These are phyloP conservation scores for Nicotiana rustica DNA, from an alignment of 305 asterid genomes.

Conservation along the genomic window DNA sequence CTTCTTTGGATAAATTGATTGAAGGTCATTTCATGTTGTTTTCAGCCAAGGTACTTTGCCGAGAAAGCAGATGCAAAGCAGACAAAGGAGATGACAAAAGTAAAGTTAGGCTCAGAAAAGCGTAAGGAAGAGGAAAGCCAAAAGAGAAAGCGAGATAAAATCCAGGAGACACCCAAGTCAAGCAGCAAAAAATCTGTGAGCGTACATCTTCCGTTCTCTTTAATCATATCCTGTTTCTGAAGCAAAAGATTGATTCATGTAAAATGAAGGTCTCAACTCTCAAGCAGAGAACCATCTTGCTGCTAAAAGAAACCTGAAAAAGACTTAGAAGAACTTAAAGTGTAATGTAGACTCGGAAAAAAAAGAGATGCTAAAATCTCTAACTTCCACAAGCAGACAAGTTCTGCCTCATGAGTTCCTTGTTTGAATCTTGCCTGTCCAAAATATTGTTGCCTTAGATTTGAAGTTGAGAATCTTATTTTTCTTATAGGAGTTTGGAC, in stretches of 20 bases:
- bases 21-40: conserved; percentile 3
- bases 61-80: not conserved
- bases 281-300: not conserved
- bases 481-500: conserved; percentile 6
- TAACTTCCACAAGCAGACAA: not conserved
- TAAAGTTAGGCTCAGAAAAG: not conserved
- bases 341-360: not conserved
- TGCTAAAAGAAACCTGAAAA: conserved; percentile 25
- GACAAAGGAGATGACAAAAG: conserved; percentile 1
- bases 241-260: conserved; percentile 1
- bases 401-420: conserved; percentile 9
- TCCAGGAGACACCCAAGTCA: not conserved
- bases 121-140: not conserved
- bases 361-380: not conserved
- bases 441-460: not conserved
- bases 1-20: not conserved
- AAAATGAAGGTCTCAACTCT: conserved; percentile 7
- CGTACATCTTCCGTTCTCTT: conserved; percentile 14
- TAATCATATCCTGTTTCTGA: not conserved
- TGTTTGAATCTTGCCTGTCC: conserved; percentile 23
- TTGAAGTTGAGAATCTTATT: conserved; percentile 3
- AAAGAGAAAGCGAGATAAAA: conserved; percentile 8
- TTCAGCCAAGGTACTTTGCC: conserved; percentile 20
- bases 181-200: conserved; percentile 28
- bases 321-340: not conserved